Base-by-base conservation (phyloP, 331 rosid species). In the Arachis monticola region DNA sequence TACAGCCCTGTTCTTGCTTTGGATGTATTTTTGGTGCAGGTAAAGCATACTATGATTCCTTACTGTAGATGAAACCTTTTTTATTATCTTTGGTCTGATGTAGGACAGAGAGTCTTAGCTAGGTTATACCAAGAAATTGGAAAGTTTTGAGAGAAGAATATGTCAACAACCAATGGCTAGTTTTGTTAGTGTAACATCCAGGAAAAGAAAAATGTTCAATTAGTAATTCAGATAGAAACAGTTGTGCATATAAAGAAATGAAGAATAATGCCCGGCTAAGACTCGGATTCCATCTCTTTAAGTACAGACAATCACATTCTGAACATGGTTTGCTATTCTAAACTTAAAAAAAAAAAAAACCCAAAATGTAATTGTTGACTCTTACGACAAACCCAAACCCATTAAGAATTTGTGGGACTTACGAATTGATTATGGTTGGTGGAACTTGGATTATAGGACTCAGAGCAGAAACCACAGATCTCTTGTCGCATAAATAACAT, bases 1-100 rank as follows among this genome's bases (percentile, higher is more conserved):
- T 85, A 60, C 80, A 92, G 89, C 70, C 98, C 99, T 46, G 99
- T 95, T 63, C 98, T 95, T 8, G 98, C 98, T 1, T 83, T 92
- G 84, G 99, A 95, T 82, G 98, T 95, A 7, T 95, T 92, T 87
- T 82, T 95, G 82, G 97, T 92, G 78, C 99, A 95, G 99, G 99
- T 95, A 81, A 50, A 63, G 5, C 68, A 35, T 47, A 27, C 38
- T 78, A 55, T 70, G 6, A 77, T 64, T 68, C 57, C 32, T 41
- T 70, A 53, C 67, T 50, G 55, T 10, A 30, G 41, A 41, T 74
- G 38, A 48, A 6, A 5, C 57, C 41, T 56, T 45, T 46, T 41
- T 56, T 55, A 31, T 57, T 55, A 55, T 55, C 60, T 55, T 55
- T 55, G 4, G 31, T 14, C 8, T 14, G 31, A 55, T 55, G 10